Base-by-base conservation (phyloP, 495 filamentous ascomycete species). In the Neurospora intermedia region DNA sequence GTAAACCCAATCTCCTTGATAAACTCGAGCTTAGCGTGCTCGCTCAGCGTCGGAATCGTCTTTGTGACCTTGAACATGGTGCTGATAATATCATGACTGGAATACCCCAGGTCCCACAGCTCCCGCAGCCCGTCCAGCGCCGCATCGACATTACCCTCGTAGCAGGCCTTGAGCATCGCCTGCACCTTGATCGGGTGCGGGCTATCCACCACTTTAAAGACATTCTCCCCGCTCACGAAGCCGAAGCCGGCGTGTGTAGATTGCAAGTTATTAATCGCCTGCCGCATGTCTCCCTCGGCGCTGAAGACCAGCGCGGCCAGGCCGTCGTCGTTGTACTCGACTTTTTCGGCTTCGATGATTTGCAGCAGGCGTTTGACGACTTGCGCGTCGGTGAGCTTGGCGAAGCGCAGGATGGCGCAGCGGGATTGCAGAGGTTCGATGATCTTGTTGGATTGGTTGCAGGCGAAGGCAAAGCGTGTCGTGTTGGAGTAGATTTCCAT, bases 11-110 rank as follows among this genome's bases (percentile, higher is more conserved):
- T 98, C 82, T 98, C 96, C 81, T 92, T 93, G 77, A 98, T 96
- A 75, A 99, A 98, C 78, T 97, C 93, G 71, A 99, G 83, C 82
- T 97, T 96, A 27, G 93, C 87, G 81, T 98, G 93, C 83, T 99
- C 96, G 70, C 93, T 94, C 59, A 99, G 84, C 3, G 89, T 91
- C 1, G 92, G 90, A 59, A 97, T 92, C 6, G 93, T 96, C 84
- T 99, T 99, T 27, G 96, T 98, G 72, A 99, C 96, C 77, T 91
- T 89, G 83, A 99, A 99, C 96, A 99, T 99, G 35, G 95, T 98
- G 80, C 91, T 94, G 78, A 99, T 95, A 75, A 99, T 97, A 79
- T 99, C 96, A 81, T 98, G 94, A 71, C 93, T 94, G 11, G 92
- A 95, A 80, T 99, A 99, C 7, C 96, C 96, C 73, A 98, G 85